Percentiles rank a stretch among this genome's conserved stretches.
Evolutionary conservation across 1,284 basidiomycete species (phyloP).

Genomic region (Papiliotrema nemorosa): DNA sequence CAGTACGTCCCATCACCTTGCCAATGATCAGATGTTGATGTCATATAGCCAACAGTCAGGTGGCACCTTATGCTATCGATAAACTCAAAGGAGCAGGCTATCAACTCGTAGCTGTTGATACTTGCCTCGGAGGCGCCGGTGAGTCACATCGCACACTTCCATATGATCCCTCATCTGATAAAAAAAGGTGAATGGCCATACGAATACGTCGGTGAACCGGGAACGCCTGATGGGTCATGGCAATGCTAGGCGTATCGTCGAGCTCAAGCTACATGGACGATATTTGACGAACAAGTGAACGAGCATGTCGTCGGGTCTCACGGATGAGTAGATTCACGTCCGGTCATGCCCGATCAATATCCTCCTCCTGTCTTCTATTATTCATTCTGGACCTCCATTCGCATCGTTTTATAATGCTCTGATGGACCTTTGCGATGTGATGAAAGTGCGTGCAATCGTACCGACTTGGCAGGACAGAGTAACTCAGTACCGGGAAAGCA

Average conservation of each 20-base stretch:
- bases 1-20: constrained; percentile 15
- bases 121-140: constrained; percentile 42
- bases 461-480: too few species aligned
- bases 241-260: constrained; percentile 35
- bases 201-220: constrained; percentile 35
- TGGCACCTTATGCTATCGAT: constrained; percentile 36
- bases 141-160: constrained; percentile 18
- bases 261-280: too few species aligned
- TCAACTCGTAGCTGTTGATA: constrained; percentile 43
- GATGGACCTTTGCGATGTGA: too few species aligned
- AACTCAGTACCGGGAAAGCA: too few species aligned
- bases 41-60: constrained; percentile 22
- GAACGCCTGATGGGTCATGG: constrained; percentile 38
- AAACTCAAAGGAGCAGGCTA: constrained; percentile 38
- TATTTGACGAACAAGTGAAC: too few species aligned
- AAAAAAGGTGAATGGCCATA: constrained; percentile 40
- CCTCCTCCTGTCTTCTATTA: too few species aligned
- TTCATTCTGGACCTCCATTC: too few species aligned
- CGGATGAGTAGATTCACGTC: too few species aligned
- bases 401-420: too few species aligned
- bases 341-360: too few species aligned
- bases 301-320: too few species aligned
- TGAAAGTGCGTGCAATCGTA: too few species aligned
- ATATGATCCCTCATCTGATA: neutral
- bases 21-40: neutral